Evolutionary conservation across 2,329 filamentous ascomycete species (phyloP).

Genomic region (Sporothrix luriei): DNA sequence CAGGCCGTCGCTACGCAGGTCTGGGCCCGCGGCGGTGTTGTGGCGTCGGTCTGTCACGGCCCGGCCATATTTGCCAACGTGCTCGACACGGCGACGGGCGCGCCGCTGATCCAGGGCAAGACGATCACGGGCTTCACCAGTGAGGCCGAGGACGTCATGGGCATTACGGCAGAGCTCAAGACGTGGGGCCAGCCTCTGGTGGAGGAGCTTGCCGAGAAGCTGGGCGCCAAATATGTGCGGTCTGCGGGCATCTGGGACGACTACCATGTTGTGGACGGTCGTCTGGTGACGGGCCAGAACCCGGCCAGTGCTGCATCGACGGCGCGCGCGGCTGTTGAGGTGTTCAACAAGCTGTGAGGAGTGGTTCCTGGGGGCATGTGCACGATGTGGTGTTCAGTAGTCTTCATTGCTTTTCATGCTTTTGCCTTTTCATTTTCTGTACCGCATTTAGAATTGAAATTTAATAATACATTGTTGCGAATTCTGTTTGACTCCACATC

Average conservation of each 20-base stretch:
- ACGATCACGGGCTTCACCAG: conserved; percentile 47
- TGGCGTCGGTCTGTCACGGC: conserved; percentile 49
- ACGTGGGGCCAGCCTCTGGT: conserved; percentile 43
- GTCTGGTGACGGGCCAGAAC: conserved; percentile 49
- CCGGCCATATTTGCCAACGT: conserved; percentile 46
- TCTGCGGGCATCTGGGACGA: conserved; percentile 40
- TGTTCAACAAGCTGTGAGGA: conserved; percentile 44
- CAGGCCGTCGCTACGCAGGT: conserved; percentile 48
- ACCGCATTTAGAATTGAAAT: neutral
- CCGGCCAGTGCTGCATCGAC: conserved; percentile 47
- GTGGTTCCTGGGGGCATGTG: no score
- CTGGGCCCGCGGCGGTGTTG: conserved; percentile 47
- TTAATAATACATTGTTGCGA: neutral
- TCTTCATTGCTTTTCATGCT: neutral
- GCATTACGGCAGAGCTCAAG: conserved; percentile 41
- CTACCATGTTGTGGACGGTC: conserved; percentile 43
- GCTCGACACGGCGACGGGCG: conserved; percentile 41
- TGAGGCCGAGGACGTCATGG: conserved; percentile 44
- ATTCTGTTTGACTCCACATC: neutral
- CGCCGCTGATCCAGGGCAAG: conserved; percentile 46
- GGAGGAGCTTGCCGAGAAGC: conserved; percentile 41
- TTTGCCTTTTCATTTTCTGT: no score
- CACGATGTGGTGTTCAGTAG: neutral
- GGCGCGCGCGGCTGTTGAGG: conserved; percentile 45
- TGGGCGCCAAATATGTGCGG: conserved; percentile 29